phyloP scores from a whole-genome alignment of 2,329 filamentous ascomycete genomes.

The Dissoconium aciculare region DNA sequence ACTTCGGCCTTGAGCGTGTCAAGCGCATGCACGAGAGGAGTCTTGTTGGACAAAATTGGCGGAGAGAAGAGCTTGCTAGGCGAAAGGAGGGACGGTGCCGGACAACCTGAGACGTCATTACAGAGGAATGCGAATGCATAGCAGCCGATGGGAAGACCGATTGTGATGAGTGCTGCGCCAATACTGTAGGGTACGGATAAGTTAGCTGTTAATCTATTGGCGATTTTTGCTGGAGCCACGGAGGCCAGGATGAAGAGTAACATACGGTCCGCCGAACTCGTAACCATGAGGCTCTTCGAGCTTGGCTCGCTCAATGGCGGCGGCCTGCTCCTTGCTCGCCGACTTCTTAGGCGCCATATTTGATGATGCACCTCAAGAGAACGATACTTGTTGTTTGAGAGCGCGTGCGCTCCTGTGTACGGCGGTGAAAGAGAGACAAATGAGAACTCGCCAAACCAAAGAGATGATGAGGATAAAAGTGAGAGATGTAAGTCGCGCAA shows the following conservation, averaged over 20 bases:
- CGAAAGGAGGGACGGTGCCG: conserved; percentile 62
- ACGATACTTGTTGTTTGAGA: no score
- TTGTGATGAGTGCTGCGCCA: conserved; percentile 62
- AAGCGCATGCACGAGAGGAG: conserved; percentile 34
- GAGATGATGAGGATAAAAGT: not conserved
- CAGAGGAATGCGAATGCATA: conserved; percentile 73
- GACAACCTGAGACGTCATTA: conserved; percentile 87
- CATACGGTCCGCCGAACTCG: conserved; percentile 37
- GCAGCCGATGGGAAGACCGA: conserved; percentile 63
- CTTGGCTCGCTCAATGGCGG: no score
- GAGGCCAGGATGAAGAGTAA: conserved; percentile 7
- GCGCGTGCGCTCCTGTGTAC: no score
- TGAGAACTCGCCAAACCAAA: not conserved
- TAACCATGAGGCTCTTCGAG: conserved; percentile 25
- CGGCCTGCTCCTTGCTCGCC: not conserved
- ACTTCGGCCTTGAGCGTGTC: conserved; percentile 63
- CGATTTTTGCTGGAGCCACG: no score
- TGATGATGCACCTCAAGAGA: not conserved
- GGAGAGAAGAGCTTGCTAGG: conserved; percentile 46
- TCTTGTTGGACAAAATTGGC: conserved; percentile 16
- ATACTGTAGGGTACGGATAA: no score
- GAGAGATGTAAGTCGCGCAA: no score
- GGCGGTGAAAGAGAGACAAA: no score
- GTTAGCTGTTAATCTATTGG: not conserved
- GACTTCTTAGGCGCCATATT: not conserved